phyloP scores from a whole-genome alignment of 768 basidiomycete genomes.

The Tubosaeta sp. region DNA sequence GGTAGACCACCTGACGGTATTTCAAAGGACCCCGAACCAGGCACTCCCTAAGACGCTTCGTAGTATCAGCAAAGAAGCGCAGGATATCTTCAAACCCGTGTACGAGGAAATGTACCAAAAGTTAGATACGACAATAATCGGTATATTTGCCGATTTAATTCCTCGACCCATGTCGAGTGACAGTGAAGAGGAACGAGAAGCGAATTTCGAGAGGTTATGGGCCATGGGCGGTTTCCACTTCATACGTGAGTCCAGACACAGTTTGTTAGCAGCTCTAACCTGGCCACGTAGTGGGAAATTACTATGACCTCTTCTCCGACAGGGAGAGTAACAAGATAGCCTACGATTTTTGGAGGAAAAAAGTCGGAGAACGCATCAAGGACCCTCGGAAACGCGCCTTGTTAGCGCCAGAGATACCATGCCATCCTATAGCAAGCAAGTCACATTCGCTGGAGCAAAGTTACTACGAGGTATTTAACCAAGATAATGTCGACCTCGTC shows the following conservation, averaged over 20 bases:
- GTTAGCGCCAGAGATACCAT: conserved; percentile 11
- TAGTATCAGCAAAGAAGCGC: not conserved
- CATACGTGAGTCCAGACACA: not conserved
- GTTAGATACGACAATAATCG: not conserved
- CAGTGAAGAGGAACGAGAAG: conserved; percentile 8
- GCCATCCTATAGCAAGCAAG: conserved; percentile 10
- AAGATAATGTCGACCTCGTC: conserved; percentile 16
- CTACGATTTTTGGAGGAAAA: conserved; percentile 14
- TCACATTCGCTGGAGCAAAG: conserved; percentile 6
- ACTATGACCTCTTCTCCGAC: not conserved
- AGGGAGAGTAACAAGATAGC: not conserved
- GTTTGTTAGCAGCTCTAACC: not conserved
- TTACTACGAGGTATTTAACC: conserved; percentile 13
- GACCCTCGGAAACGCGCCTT: conserved; percentile 9
- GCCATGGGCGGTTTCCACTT: conserved; percentile 8
- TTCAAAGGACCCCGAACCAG: conserved; percentile 15
- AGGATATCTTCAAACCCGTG: conserved; percentile 12
- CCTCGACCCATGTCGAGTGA: not conserved
- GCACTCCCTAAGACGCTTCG: conserved; percentile 10
- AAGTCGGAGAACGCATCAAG: conserved; percentile 11
- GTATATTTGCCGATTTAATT: not conserved
- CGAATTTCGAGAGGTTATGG: conserved; percentile 11
- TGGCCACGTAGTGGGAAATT: conserved; percentile 1
- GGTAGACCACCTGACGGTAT: conserved; percentile 12
- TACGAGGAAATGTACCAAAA: conserved; percentile 9